phyloP scores from a whole-genome alignment of 1,139 yeast species.

The Suhomyces atakaporum region DNA sequence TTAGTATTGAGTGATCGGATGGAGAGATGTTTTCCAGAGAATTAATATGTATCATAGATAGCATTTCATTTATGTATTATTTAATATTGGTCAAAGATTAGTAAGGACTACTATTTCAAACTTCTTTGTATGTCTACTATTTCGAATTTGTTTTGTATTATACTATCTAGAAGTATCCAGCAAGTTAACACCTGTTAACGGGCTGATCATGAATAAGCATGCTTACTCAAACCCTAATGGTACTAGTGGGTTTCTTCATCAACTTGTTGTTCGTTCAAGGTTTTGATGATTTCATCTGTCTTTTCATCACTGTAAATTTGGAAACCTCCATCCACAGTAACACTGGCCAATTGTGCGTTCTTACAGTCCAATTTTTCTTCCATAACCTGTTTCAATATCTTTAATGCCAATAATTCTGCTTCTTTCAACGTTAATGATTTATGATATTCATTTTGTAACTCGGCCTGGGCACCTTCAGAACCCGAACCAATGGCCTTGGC shows the following conservation, averaged over 20 bases:
- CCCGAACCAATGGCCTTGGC: conserved; percentile 99
- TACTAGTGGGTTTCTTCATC: conserved; percentile 28
- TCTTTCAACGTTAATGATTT: conserved; percentile 90
- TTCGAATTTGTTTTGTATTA: background rate
- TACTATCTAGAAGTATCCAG: background rate
- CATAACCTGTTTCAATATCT: conserved; percentile 96
- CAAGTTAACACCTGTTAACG: too few relatives aligned
- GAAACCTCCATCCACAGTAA: conserved; percentile 85
- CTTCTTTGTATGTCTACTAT: background rate
- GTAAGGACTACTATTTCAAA: background rate
- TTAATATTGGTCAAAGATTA: too few relatives aligned
- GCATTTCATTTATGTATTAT: background rate
- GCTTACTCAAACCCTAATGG: too few relatives aligned
- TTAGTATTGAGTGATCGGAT: conserved; percentile 54
- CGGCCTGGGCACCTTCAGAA: conserved; percentile 98
- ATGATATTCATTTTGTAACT: conserved; percentile 94
- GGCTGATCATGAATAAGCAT: too few relatives aligned
- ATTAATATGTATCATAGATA: background rate
- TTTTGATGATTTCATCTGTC: conserved; percentile 78
- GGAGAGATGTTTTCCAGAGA: conserved; percentile 44
- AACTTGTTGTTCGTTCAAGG: conserved; percentile 69
- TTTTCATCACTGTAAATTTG: conserved; percentile 81
- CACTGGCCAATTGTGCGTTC: conserved; percentile 94
- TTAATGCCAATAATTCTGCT: conserved; percentile 87
- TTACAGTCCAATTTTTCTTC: conserved; percentile 96